Base-by-base conservation (phyloP, 257 asterid species). In the Nicotiana paniculata region DNA sequence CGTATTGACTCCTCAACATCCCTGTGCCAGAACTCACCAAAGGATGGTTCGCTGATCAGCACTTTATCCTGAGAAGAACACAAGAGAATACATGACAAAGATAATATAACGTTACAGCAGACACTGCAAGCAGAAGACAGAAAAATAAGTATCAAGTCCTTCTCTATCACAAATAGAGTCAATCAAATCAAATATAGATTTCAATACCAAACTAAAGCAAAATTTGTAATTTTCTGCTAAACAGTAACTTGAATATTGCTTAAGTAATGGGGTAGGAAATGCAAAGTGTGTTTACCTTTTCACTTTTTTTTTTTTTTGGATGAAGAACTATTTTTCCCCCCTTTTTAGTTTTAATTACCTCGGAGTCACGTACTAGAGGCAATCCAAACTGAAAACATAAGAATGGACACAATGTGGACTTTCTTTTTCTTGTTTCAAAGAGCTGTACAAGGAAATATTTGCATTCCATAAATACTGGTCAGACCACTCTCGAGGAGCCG, bases 1-100 rank as follows among this genome's bases (percentile, higher is more conserved):
- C 99, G 89, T 80, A 92, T 81, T 0, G 97, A 91, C 82, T 95
- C 99, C 81, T 92, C 99, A 54, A 93, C 93, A 85, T 95, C 96
- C 89, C 99, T 86, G 74, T 90, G 95, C 98, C 98, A 95, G 65
- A 89, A 63, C 83, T 92, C 89, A 82, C 88, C 91, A 79, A 95
- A 95, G 64, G 84, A 87, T 51, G 89, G 85, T 37, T 86, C 84
- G 61, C 83, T 85, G 8, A 87, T 88, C 59, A 92, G 86, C 77
- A 81, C 88, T 82, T 81, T 85, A 74, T 95, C 99, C 99, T 95
- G 79, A 79, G 30, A 67, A 83, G 43, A 33, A 12, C 7, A 66
- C 58, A 79, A 74, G 21, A 9, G 67, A 37, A 21, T 61, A 70
- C 48, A 79, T 59, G 18, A 10, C 79, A 74, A 74, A 74, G 26